Evolutionary conservation across 176 grass and related monocot species (phyloP).

Genomic region (Hsuehochloa calcarea): DNA sequence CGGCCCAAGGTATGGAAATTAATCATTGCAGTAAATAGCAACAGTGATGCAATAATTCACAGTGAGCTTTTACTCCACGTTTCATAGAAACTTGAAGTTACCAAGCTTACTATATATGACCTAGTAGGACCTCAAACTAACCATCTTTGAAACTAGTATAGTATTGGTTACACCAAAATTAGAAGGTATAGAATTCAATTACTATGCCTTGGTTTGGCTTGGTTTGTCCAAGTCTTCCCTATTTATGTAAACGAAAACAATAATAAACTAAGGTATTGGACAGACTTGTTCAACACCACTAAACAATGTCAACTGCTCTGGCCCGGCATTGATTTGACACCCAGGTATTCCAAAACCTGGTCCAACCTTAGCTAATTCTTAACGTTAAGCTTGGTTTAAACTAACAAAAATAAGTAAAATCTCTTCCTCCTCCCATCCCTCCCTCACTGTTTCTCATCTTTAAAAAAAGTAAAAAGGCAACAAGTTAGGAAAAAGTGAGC

Average conservation of each 20-base stretch:
- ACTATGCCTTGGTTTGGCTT: neutral
- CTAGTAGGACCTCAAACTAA: neutral
- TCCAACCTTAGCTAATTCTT: constrained; percentile 7
- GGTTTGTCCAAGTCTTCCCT: constrained; percentile 13
- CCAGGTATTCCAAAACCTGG: constrained; percentile 9
- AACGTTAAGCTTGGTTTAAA: constrained; percentile 14
- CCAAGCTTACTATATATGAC: constrained; percentile 5
- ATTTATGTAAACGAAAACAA: neutral
- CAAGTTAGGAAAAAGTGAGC: neutral
- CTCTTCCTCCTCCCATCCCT: too few relatives aligned
- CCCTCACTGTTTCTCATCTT: too few relatives aligned
- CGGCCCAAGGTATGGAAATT: neutral
- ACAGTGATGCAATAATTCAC: neutral
- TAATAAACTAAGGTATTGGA: constrained; percentile 5
- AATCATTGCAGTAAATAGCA: constrained; percentile 12
- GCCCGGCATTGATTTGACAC: constrained; percentile 46
- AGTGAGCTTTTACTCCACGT: neutral
- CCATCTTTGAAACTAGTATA: neutral
- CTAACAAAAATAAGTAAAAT: neutral
- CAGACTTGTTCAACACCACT: constrained; percentile 21
- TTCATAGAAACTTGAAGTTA: neutral
- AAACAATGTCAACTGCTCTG: constrained; percentile 38
- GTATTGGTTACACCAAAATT: constrained; percentile 22
- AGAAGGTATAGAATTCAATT: neutral
- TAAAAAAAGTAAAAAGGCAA: neutral